Conservation (phyloP, 345 rosid genomes). For the Eucalyptus regnans region DNA sequence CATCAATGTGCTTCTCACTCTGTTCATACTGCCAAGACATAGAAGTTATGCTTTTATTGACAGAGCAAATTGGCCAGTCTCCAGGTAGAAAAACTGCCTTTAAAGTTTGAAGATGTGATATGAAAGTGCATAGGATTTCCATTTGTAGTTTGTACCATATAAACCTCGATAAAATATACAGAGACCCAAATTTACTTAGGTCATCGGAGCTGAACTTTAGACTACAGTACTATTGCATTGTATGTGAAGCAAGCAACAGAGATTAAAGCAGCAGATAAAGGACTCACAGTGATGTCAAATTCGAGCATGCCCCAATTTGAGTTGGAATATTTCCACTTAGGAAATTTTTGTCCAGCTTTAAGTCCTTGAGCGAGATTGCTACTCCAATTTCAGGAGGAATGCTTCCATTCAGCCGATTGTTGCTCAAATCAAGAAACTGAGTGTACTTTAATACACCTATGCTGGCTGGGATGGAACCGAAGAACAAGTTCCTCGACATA, state of each 20-base stretch:
- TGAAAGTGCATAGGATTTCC: not conserved
- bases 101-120: not conserved
- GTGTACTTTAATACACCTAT: conserved; percentile 39
- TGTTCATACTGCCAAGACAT: not conserved
- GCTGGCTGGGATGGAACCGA: conserved; percentile 48
- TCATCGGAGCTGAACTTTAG: not conserved
- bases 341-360: conserved; percentile 50
- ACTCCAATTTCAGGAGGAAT: conserved; percentile 66
- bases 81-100: not conserved
- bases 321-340: conserved; percentile 63
- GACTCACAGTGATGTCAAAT: conserved; percentile 61
- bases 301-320: conserved; percentile 43
- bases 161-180: not conserved
- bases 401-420: conserved; percentile 56
- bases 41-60: not conserved
- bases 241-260: not conserved
- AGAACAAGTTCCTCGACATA: conserved; percentile 53
- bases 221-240: not conserved
- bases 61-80: not conserved
- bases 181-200: not conserved
- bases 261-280: not conserved
- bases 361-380: conserved; percentile 39
- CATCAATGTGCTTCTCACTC: not conserved
- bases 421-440: conserved; percentile 54
- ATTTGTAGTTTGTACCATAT: not conserved